Evolutionary conservation across 1,139 yeast genomes (phyloP).

Genomic region (Pichia sp.): DNA sequence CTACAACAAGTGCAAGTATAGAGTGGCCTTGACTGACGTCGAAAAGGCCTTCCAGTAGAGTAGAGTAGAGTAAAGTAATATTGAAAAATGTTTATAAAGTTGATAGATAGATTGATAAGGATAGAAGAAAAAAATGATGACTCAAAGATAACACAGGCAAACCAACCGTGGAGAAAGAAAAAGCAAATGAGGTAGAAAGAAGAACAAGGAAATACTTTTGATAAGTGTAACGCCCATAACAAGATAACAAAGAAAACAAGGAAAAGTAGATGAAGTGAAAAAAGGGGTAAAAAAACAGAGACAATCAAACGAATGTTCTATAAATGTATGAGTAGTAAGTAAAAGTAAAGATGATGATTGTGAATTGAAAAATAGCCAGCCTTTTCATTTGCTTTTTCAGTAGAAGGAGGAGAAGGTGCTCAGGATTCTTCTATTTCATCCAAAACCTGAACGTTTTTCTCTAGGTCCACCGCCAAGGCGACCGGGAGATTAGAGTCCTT

Average conservation of each 20-base stretch:
- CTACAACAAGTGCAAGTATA: slow-evolving; percentile 56
- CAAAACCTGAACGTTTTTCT: slow-evolving; percentile 31
- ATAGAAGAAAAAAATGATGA: background rate
- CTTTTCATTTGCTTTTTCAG: background rate
- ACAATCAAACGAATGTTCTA: background rate
- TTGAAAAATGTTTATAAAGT: background rate
- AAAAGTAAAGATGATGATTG: background rate
- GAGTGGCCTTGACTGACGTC: slow-evolving; percentile 57
- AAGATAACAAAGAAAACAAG: background rate
- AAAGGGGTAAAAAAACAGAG: background rate
- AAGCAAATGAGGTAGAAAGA: background rate
- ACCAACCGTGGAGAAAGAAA: background rate
- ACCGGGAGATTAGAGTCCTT: slow-evolving; percentile 53
- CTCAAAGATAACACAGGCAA: slow-evolving; percentile 5
- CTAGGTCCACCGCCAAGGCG: slow-evolving; percentile 35
- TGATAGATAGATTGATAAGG: background rate
- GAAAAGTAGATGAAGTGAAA: background rate
- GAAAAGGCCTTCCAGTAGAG: slow-evolving; percentile 39
- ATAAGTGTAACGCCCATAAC: background rate
- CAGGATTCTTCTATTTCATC: slow-evolving; percentile 15
- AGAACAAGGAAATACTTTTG: background rate
- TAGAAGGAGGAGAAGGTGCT: background rate
- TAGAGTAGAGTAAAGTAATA: background rate
- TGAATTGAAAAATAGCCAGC: background rate
- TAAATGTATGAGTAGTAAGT: background rate